Evolutionary conservation across 1,139 yeast species (phyloP), one percentile per base, ranked within the genome.

Genomic region (Diutina ranongensis): DNA sequence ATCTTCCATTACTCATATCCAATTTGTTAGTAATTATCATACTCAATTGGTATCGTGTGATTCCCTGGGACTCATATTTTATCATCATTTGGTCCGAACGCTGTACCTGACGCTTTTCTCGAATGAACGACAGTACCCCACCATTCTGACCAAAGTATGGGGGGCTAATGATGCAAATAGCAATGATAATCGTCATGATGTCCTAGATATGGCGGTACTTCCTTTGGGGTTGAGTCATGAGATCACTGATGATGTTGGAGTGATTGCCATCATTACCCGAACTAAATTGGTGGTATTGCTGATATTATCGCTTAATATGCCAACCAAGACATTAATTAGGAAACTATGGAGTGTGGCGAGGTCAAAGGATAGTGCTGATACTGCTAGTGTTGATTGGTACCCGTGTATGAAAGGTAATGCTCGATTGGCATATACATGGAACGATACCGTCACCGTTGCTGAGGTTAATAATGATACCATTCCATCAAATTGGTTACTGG

Each of bases 391-490:
- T 16, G 64, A 74, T 12, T 84, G 94, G 94, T 79, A 67, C 51
- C 74, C 74, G 0, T 62, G 68, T 46, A 59, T 64, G 55, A 48
- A 52, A 20, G 33, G 25, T 15, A 61, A 62, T 35, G 78, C 89
- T 0, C 64, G 71, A 48, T 59, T 86, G 40, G 89, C 84, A 0
- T 83, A 78, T 54, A 66, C 83, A 35, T 83, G 88, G 84, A 68
- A 77, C 21, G 78, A 78, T 51, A 67, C 68, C 13, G 54, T 84
- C 45, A 72, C 78, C 0, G 59, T 84, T 1, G 52, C 81, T 25
- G 86, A 82, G 50, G 57, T 83, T 1, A 62, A 63, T 35, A 64
- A 65, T 50, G 44, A 53, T 2, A 48, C 58, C 2, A 50, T 68
- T 10, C 69, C 72, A 1, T 10, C 47, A 0, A 65, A 64, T 48